Evolutionary conservation across 2,329 filamentous ascomycete species (phyloP).

Genomic region (Mycosphaerella sp.): DNA sequence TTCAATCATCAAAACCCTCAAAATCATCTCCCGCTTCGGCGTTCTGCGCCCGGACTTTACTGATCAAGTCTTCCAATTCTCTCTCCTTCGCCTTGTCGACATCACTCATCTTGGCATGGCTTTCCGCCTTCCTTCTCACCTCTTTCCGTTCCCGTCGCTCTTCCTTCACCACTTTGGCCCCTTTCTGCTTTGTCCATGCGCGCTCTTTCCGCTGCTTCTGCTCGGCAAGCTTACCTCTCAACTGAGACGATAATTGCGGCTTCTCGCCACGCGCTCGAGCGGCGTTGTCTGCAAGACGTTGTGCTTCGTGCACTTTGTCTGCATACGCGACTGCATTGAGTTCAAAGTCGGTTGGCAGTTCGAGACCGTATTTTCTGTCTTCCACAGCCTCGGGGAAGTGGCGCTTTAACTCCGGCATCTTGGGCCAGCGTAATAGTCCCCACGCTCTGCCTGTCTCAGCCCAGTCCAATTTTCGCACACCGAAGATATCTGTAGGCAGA

Average conservation of each 20-base stretch:
- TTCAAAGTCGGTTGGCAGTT: conserved; percentile 31
- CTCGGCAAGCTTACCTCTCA: conserved; percentile 29
- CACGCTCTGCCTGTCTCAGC: conserved; percentile 70
- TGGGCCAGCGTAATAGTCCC: conserved; percentile 79
- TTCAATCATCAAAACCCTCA: conserved; percentile 25
- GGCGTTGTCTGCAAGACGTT: conserved; percentile 35
- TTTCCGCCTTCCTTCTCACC: conserved; percentile 29
- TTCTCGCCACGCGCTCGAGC: conserved; percentile 27
- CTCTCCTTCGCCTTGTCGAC: conserved; percentile 29
- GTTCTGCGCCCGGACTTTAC: conserved; percentile 28
- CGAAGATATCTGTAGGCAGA: conserved; percentile 85
- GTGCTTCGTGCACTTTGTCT: conserved; percentile 41
- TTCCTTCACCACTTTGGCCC: conserved; percentile 31
- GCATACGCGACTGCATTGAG: conserved; percentile 40
- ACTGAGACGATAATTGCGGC: conserved; percentile 20
- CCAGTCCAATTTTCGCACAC: conserved; percentile 77
- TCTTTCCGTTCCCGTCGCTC: conserved; percentile 33
- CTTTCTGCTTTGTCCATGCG: conserved; percentile 36
- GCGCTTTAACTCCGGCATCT: conserved; percentile 73
- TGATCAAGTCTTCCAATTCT: conserved; percentile 32
- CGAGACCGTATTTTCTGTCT: conserved; percentile 39
- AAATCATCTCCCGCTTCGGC: conserved; percentile 20
- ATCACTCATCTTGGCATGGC: conserved; percentile 27
- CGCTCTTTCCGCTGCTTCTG: conserved; percentile 29
- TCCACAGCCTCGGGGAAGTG: conserved; percentile 34